Evolutionary conservation across 1,284 basidiomycete species (phyloP).

Genomic region (Tylopilus sp.): DNA sequence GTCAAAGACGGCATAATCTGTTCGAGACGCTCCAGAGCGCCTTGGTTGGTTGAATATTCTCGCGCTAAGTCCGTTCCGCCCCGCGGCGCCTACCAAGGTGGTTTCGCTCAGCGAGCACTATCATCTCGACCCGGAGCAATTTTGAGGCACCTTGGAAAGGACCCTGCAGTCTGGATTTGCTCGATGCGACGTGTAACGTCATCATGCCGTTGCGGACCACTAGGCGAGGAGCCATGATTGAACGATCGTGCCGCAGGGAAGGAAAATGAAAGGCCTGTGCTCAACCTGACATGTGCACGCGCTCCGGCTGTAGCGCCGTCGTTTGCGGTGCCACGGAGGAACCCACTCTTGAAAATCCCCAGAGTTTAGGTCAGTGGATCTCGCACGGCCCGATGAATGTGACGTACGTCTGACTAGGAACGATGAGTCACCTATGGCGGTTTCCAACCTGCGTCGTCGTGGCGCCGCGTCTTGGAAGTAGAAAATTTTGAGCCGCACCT

Average conservation of each 20-base stretch:
- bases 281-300: background rate
- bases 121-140: background rate
- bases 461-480: background rate
- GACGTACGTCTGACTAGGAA: background rate
- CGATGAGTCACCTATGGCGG: background rate
- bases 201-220: background rate
- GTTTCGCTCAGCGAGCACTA: background rate
- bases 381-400: too few species aligned
- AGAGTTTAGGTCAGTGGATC: too few species aligned
- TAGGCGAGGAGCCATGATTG: background rate
- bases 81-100: background rate
- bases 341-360: too few species aligned
- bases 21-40: background rate
- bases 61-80: background rate
- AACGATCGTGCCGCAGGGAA: background rate
- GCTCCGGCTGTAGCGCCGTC: background rate
- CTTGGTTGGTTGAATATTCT: background rate
- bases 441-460: background rate
- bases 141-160: background rate
- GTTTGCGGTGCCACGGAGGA: background rate
- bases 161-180: background rate
- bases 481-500: background rate
- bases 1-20: conserved; percentile 2
- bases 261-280: background rate
- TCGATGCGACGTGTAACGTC: background rate